Percentiles rank a stretch among this genome's conserved stretches.
Evolutionary conservation across 371 early-diverging fungal genomes (phyloP).

Genomic region (Rhizomucor miehei): DNA sequence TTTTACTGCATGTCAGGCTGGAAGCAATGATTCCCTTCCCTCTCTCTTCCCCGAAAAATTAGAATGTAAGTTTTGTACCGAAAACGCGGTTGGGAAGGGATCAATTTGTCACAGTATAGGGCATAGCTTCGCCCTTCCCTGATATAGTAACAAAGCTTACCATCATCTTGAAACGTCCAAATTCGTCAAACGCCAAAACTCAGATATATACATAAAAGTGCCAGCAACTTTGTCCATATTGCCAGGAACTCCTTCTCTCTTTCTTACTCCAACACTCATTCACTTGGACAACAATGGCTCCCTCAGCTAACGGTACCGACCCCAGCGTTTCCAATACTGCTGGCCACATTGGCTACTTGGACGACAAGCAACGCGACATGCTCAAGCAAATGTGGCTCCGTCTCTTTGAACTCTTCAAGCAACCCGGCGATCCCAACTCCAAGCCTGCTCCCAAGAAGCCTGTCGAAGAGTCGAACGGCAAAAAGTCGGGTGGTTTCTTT

Average conservation of each 20-base stretch:
- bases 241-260: background rate
- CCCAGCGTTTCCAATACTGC: constrained; percentile 6
- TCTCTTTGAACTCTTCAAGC: constrained; percentile 47
- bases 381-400: constrained; percentile 58
- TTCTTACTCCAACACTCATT: background rate
- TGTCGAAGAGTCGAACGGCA: constrained; percentile 9
- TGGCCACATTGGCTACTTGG: constrained; percentile 45
- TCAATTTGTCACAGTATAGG: too few relatives aligned
- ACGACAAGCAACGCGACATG: constrained; percentile 43
- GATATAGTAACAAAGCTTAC: constrained; percentile 9
- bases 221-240: background rate
- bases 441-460: constrained; percentile 17
- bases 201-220: background rate
- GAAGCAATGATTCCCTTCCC: too few relatives aligned
- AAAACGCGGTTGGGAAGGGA: too few relatives aligned
- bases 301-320: constrained; percentile 7
- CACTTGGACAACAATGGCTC: constrained; percentile 9
- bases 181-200: constrained; percentile 1
- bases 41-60: too few relatives aligned
- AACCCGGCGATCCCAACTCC: constrained; percentile 23
- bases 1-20: too few relatives aligned
- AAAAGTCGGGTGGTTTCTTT: constrained; percentile 23
- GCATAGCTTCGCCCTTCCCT: constrained; percentile 4
- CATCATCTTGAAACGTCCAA: constrained; percentile 12
- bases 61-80: too few relatives aligned